phyloP scores from a whole-genome alignment of 192 early-diverging fungal genomes.

The Gorgonomyces haynaldii region DNA sequence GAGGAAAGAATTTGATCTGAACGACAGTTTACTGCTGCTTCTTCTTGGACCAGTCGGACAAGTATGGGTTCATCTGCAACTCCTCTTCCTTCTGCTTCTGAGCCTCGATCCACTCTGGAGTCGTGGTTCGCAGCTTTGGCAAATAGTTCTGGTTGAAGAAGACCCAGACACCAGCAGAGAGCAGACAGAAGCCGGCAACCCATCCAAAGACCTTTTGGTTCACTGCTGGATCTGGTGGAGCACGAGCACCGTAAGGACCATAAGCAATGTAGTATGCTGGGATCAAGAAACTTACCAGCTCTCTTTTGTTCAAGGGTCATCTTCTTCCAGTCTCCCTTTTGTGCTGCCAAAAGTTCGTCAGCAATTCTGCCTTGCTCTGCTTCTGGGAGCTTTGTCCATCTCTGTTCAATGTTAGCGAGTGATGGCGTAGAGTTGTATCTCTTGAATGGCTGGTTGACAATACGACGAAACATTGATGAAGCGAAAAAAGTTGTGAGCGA shows the following conservation, averaged over 20 bases:
- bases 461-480: not conserved
- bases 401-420: slow-evolving; percentile 22
- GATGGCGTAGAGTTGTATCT: not conserved
- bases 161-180: slow-evolving; percentile 47
- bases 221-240: slow-evolving; percentile 59
- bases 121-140: slow-evolving; percentile 16
- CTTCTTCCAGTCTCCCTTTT: slow-evolving; percentile 94
- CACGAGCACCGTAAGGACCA: slow-evolving; percentile 82
- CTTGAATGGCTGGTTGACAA: not conserved
- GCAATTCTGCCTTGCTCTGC: slow-evolving; percentile 74
- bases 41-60: slow-evolving; percentile 18
- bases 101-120: slow-evolving; percentile 37
- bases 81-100: slow-evolving; percentile 23
- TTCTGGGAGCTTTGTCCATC: slow-evolving; percentile 59
- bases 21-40: not conserved
- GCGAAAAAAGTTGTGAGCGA: not conserved
- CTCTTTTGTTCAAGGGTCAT: slow-evolving; percentile 89
- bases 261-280: slow-evolving; percentile 90
- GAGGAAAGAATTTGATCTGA: not conserved
- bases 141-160: slow-evolving; percentile 21
- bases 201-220: slow-evolving; percentile 44
- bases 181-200: slow-evolving; percentile 39
- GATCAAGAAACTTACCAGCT: slow-evolving; percentile 47
- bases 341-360: slow-evolving; percentile 64
- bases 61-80: slow-evolving; percentile 37